Conservation (phyloP, 2,329 filamentous ascomycete species). For the Phaeosphaeria sp. region DNA sequence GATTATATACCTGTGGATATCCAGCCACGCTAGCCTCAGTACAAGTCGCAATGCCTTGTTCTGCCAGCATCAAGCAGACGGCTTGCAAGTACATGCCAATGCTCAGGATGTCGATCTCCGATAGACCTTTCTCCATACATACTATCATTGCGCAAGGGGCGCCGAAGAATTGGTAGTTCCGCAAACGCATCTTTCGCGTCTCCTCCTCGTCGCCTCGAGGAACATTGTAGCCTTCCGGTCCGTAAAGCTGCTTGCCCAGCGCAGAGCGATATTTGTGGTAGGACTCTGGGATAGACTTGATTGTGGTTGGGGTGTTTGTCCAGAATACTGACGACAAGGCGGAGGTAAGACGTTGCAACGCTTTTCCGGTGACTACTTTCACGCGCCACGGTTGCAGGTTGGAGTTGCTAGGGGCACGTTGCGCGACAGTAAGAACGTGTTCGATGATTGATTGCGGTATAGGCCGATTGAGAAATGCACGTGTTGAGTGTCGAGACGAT, state of each 20-base stretch:
- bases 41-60: background rate
- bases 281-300: background rate
- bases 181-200: background rate
- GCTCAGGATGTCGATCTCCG: background rate
- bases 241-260: background rate
- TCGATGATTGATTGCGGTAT: background rate
- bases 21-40: background rate
- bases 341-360: background rate
- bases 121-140: background rate
- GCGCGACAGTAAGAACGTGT: background rate
- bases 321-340: background rate
- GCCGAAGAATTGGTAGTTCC: background rate
- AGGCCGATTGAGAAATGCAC: background rate
- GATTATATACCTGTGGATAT: background rate
- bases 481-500: background rate
- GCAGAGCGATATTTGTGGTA: background rate
- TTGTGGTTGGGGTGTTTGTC: background rate
- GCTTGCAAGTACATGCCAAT: background rate
- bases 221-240: background rate
- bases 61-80: background rate
- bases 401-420: background rate
- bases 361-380: background rate
- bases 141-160: background rate
- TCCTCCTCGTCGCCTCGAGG: background rate
- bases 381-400: background rate